A percentile compares a stretch with the other conserved stretches of the same genome.
These are phyloP conservation scores for Penicillium goetzii DNA, from an alignment of 495 filamentous ascomycete species.

Conservation along the genomic window DNA sequence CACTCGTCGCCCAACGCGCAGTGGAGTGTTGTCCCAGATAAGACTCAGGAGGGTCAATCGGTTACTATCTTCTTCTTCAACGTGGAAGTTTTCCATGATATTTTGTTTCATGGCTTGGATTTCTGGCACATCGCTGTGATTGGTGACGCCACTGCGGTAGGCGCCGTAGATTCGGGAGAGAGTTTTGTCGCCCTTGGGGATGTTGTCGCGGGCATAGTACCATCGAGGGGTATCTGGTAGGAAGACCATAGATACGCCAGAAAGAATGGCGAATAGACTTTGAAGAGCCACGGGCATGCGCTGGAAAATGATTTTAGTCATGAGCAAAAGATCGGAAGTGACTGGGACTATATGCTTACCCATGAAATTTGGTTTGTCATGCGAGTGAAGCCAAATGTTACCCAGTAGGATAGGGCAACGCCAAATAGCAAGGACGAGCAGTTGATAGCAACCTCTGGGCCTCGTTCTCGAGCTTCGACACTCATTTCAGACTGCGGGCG, in stretches of 20 bases:
- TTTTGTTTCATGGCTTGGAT: slow-evolving; percentile 18
- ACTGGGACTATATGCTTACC: neutral
- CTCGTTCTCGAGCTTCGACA: neutral
- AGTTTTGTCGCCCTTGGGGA: slow-evolving; percentile 38
- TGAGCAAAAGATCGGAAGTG: slow-evolving; percentile 1
- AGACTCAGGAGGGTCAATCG: slow-evolving; percentile 24
- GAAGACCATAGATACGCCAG: slow-evolving; percentile 26
- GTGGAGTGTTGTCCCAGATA: slow-evolving; percentile 31
- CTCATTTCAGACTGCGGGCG: neutral
- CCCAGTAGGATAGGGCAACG: neutral
- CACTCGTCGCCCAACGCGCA: slow-evolving; percentile 29
- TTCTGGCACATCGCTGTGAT: neutral
- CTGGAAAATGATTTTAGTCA: slow-evolving; percentile 20
- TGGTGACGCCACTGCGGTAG: neutral
- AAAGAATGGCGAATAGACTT: slow-evolving; percentile 33
- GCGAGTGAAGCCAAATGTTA: neutral
- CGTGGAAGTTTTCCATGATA: slow-evolving; percentile 25
- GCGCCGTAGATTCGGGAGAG: slow-evolving; percentile 35
- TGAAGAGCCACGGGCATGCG: slow-evolving; percentile 45
- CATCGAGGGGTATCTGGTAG: slow-evolving; percentile 46
- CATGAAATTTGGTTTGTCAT: neutral
- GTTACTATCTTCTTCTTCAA: slow-evolving; percentile 21
- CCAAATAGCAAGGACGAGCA: neutral
- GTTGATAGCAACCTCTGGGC: neutral
- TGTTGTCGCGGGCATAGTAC: slow-evolving; percentile 39